Conservation (phyloP, 1,139 yeast species). For the Kurtzmaniella natalensis region DNA sequence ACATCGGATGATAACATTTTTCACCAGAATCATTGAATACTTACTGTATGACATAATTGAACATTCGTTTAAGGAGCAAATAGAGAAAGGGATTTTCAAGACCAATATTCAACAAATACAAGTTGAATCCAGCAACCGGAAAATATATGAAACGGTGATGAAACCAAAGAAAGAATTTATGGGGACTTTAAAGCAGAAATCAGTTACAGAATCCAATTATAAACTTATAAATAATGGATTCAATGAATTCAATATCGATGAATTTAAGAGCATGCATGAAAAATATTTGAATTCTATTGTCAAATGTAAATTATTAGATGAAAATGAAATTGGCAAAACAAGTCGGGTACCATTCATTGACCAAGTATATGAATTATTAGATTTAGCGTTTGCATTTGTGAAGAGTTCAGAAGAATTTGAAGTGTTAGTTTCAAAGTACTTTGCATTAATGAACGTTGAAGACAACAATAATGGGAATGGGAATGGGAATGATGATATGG, state of each 20-base stretch:
- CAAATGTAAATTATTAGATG: slow-evolving; percentile 36
- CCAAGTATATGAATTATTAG: slow-evolving; percentile 44
- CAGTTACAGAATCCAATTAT: slow-evolving; percentile 4
- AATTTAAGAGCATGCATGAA: slow-evolving; percentile 38
- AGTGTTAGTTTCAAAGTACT: slow-evolving; percentile 25
- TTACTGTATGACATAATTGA: slow-evolving; percentile 49
- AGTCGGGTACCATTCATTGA: slow-evolving; percentile 39
- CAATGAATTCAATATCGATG: slow-evolving; percentile 39
- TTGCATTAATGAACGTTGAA: slow-evolving; percentile 23
- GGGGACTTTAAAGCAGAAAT: slow-evolving; percentile 13
- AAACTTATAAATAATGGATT: background rate
- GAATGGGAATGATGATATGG: slow-evolving; percentile 4
- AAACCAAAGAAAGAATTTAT: background rate
- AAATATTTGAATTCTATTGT: slow-evolving; percentile 35
- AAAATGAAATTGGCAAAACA: slow-evolving; percentile 29
- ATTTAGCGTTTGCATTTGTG: slow-evolving; percentile 38
- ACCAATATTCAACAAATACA: slow-evolving; percentile 10
- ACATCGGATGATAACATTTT: slow-evolving; percentile 41
- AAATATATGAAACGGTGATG: background rate
- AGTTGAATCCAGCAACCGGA: slow-evolving; percentile 9
- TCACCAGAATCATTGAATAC: slow-evolving; percentile 39
- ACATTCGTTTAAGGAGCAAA: slow-evolving; percentile 29
- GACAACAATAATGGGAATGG: slow-evolving; percentile 10
- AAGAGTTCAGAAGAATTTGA: slow-evolving; percentile 44
- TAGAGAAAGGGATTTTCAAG: slow-evolving; percentile 20